Evolutionary conservation across 2,329 filamentous ascomycete species (phyloP).

Genomic region (Penicillium sp.): DNA sequence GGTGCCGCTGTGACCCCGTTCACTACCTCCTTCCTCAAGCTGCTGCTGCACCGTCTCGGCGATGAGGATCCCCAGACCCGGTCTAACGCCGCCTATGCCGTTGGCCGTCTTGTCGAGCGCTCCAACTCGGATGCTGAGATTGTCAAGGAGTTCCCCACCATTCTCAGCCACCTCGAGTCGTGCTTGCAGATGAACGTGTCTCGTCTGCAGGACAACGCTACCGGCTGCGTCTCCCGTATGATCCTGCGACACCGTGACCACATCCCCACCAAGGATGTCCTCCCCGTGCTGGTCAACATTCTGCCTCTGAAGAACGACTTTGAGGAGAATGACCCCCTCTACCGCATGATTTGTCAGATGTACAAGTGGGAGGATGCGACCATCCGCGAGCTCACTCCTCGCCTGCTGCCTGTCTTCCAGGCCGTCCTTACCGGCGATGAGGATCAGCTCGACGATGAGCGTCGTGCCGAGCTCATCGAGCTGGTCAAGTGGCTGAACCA

Average conservation of each 20-base stretch:
- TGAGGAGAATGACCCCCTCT: constrained; percentile 95
- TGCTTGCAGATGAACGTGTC: constrained; percentile 77
- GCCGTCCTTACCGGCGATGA: constrained; percentile 50
- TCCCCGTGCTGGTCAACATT: constrained; percentile 76
- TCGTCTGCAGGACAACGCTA: constrained; percentile 87
- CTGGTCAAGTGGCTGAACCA: constrained; percentile 54
- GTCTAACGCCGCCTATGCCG: constrained; percentile 92
- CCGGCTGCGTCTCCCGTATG: constrained; percentile 88
- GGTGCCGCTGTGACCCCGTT: constrained; percentile 77
- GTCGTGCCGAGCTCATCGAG: constrained; percentile 50
- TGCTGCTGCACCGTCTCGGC: constrained; percentile 81
- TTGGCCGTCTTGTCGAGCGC: constrained; percentile 81
- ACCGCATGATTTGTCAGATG: constrained; percentile 83
- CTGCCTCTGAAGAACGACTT: constrained; percentile 91
- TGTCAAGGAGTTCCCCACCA: constrained; percentile 72
- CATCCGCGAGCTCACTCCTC: constrained; percentile 50
- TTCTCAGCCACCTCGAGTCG: constrained; percentile 84
- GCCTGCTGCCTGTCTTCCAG: constrained; percentile 53
- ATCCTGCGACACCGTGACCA: constrained; percentile 85
- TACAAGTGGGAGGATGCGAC: constrained; percentile 58
- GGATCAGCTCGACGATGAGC: constrained; percentile 54
- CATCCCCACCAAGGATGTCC: constrained; percentile 77
- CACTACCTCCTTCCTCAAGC: constrained; percentile 74
- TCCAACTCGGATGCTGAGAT: constrained; percentile 75
- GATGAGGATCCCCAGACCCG: constrained; percentile 91